A percentile compares a stretch with the other conserved stretches of the same genome.
phyloP scores from a whole-genome alignment of 2,329 filamentous ascomycete species.

The Diaporthe australafricana region DNA sequence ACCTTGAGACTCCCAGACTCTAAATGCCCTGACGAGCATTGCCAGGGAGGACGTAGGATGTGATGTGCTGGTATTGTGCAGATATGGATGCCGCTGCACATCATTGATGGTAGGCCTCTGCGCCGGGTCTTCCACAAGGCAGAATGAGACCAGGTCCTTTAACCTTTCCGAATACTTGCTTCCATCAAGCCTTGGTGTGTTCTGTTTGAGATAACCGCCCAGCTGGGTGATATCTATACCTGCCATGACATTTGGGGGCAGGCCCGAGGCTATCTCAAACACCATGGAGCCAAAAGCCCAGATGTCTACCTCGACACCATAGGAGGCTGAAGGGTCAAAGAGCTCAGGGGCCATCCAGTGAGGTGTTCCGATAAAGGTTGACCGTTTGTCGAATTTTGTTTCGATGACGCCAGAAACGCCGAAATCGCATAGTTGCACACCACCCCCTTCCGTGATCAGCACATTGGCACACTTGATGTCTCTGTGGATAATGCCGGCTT shows the following conservation, averaged over 20 bases:
- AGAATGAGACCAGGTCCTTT: constrained; percentile 78
- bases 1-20: constrained; percentile 80
- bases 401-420: constrained; percentile 85
- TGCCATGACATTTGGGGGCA: constrained; percentile 75
- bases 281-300: constrained; percentile 88
- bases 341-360: constrained; percentile 91
- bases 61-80: constrained; percentile 69
- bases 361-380: constrained; percentile 84
- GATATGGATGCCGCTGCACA: constrained; percentile 77
- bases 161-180: constrained; percentile 77
- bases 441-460: constrained; percentile 79
- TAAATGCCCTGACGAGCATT: constrained; percentile 77
- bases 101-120: constrained; percentile 77
- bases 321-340: constrained; percentile 72
- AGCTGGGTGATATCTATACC: constrained; percentile 64
- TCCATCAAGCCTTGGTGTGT: constrained; percentile 77
- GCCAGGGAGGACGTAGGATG: constrained; percentile 75
- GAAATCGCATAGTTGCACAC: constrained; percentile 86
- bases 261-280: constrained; percentile 83
- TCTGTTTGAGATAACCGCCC: constrained; percentile 68
- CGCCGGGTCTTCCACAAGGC: constrained; percentile 75
- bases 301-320: constrained; percentile 81
- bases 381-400: constrained; percentile 79
- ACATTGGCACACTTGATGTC: constrained; percentile 85
- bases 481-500: constrained; percentile 76